Percentiles rank a stretch among this genome's conserved stretches.
Evolutionary conservation across 129 eudicot genomes (phyloP).

Genomic region (Flaveria linearis): DNA sequence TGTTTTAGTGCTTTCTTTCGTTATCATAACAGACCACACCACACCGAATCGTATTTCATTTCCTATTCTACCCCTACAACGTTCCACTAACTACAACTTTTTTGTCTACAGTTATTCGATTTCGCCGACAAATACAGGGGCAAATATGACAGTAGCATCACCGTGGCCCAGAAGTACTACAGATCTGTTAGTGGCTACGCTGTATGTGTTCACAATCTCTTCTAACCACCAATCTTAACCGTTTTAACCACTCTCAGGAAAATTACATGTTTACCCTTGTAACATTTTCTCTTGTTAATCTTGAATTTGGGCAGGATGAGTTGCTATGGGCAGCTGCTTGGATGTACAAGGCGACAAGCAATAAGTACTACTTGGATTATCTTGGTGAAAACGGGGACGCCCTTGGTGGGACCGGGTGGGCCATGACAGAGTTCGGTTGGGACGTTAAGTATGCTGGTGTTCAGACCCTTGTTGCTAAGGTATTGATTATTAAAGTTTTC

Average conservation of each 20-base stretch:
- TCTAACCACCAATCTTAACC: conserved; percentile 19
- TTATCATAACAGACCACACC: no score
- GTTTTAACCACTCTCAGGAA: neutral
- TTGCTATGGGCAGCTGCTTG: conserved; percentile 83
- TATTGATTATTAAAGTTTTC: conserved; percentile 7
- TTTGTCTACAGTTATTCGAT: conserved; percentile 57
- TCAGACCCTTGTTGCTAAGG: conserved; percentile 92
- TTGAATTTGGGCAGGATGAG: conserved; percentile 51
- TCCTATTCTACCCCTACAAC: conserved; percentile 23
- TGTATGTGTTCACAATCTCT: conserved; percentile 35
- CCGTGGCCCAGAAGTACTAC: conserved; percentile 60
- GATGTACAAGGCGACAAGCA: conserved; percentile 88
- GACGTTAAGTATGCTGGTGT: conserved; percentile 98
- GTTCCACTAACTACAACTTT: neutral
- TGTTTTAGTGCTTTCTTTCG: no score
- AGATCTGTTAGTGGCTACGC: conserved; percentile 75
- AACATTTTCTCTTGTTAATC: neutral
- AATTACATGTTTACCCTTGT: conserved; percentile 28
- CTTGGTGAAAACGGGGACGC: conserved; percentile 74
- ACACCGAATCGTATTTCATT: neutral
- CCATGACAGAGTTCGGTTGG: conserved; percentile 97
- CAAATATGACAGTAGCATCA: conserved; percentile 62
- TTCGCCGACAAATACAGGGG: conserved; percentile 79
- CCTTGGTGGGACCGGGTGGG: conserved; percentile 96
- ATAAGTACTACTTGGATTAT: conserved; percentile 72